These are phyloP conservation scores for Microcyclosporella mali DNA, from an alignment of 2,329 filamentous ascomycete species.

Conservation along the genomic window DNA sequence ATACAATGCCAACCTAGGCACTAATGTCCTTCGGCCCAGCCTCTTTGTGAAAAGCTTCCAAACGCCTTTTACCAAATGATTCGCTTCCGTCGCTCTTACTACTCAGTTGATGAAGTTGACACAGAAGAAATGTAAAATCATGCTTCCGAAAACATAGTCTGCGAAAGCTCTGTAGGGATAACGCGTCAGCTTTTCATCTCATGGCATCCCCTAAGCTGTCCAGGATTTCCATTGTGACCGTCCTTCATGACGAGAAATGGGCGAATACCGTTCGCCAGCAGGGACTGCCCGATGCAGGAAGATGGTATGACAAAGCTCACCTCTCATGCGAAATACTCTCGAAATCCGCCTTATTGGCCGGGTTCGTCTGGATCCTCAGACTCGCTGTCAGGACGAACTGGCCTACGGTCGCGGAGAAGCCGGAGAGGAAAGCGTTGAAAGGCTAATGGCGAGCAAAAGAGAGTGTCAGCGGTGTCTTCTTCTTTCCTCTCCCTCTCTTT, in stretches of 20 bases:
- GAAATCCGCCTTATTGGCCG: slow-evolving; percentile 73
- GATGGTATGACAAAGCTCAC: slow-evolving; percentile 39
- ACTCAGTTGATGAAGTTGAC: slow-evolving; percentile 97
- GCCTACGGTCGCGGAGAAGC: slow-evolving; percentile 88
- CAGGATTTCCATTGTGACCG: neutral
- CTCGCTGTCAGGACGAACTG: slow-evolving; percentile 93
- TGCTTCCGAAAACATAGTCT: slow-evolving; percentile 88
- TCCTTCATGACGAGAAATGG: too few species aligned
- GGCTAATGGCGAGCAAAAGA: slow-evolving; percentile 60
- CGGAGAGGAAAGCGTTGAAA: slow-evolving; percentile 96
- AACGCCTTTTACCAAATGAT: neutral
- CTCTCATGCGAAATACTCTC: slow-evolving; percentile 71
- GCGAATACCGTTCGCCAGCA: too few species aligned
- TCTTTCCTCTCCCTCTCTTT: neutral
- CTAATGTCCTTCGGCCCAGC: too few species aligned
- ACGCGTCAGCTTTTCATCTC: slow-evolving; percentile 1
- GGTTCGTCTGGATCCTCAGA: slow-evolving; percentile 87
- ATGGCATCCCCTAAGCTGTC: too few species aligned
- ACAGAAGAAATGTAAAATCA: slow-evolving; percentile 97
- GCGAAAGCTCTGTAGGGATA: slow-evolving; percentile 69
- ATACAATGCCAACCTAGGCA: too few species aligned
- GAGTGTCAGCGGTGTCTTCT: neutral
- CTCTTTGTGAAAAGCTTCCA: neutral
- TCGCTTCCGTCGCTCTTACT: neutral
- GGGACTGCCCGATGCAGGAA: too few species aligned